These are phyloP conservation scores for Lactifluus volemus DNA, from an alignment of 768 basidiomycete genomes.

Conservation along the genomic window DNA sequence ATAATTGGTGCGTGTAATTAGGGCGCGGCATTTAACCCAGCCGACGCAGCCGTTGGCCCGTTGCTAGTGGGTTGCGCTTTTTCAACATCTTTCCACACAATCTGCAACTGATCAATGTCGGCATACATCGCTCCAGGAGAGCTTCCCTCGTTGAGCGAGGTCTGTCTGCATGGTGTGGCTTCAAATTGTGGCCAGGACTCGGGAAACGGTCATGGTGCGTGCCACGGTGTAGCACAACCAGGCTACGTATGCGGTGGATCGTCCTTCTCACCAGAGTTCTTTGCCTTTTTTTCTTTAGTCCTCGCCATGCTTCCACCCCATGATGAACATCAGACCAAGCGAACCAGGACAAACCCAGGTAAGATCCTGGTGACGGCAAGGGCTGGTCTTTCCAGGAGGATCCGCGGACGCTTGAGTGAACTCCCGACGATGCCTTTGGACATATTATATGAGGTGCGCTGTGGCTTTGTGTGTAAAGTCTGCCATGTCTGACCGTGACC, in stretches of 20 bases:
- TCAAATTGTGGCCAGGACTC: background rate
- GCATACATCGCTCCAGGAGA: background rate
- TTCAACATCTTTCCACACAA: background rate
- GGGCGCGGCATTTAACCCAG: background rate
- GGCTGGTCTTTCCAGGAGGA: background rate
- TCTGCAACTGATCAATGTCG: background rate
- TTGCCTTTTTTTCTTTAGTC: background rate
- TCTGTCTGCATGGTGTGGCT: background rate
- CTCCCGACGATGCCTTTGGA: slow-evolving; percentile 23
- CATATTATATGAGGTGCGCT: slow-evolving; percentile 23
- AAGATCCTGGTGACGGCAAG: background rate
- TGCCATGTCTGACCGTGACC: background rate
- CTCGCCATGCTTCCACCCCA: background rate
- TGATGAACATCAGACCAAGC: background rate
- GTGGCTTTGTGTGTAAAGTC: too few relatives aligned
- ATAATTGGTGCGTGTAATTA: background rate
- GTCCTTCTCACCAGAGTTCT: background rate
- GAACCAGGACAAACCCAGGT: background rate
- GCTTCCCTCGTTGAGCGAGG: background rate
- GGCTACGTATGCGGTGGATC: background rate
- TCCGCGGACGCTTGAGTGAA: slow-evolving; percentile 9
- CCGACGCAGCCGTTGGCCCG: too few relatives aligned
- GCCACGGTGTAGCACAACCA: background rate
- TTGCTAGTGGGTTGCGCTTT: too few relatives aligned
- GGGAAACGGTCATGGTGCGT: background rate